Evolutionary conservation across 192 early-diverging fungal species (phyloP).

Genomic region (Haplosporangium gracile): DNA sequence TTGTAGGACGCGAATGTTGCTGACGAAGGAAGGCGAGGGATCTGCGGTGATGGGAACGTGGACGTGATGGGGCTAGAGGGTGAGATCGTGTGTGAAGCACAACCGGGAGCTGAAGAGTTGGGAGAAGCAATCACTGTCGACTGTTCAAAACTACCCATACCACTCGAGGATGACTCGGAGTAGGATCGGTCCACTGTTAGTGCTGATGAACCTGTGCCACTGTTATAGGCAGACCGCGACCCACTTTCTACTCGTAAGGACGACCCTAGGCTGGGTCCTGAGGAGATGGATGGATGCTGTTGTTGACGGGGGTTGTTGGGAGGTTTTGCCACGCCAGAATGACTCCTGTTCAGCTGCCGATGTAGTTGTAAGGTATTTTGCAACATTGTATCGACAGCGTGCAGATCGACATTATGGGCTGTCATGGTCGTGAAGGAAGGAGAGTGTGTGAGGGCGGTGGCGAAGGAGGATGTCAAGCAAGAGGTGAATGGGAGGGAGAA

Average conservation of each 20-base stretch:
- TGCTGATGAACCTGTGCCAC: background rate
- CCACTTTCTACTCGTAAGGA: background rate
- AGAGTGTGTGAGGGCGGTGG: background rate
- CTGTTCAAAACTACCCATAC: background rate
- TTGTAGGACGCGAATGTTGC: constrained; percentile 18
- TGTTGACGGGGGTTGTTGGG: background rate
- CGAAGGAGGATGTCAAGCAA: background rate
- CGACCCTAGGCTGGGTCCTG: background rate
- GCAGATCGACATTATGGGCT: constrained; percentile 6
- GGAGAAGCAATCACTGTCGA: constrained; percentile 2
- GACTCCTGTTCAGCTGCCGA: constrained; percentile 21
- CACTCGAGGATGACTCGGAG: background rate
- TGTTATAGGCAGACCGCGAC: background rate
- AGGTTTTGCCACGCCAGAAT: constrained; percentile 15
- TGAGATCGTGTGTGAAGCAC: background rate
- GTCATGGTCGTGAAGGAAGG: constrained; percentile 7
- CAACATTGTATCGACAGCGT: constrained; percentile 13
- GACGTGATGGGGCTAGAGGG: constrained; percentile 30
- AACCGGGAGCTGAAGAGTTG: background rate
- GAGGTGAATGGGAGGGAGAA: background rate
- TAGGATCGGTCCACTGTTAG: background rate
- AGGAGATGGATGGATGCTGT: background rate
- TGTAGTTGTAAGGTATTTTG: constrained; percentile 32
- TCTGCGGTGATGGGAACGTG: constrained; percentile 15
- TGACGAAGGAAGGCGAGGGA: constrained; percentile 16